A percentile compares a stretch with the other conserved stretches of the same genome.
Evolutionary conservation across 805 yeast species (phyloP).

Genomic region (Zygotorulaspora florentina): DNA sequence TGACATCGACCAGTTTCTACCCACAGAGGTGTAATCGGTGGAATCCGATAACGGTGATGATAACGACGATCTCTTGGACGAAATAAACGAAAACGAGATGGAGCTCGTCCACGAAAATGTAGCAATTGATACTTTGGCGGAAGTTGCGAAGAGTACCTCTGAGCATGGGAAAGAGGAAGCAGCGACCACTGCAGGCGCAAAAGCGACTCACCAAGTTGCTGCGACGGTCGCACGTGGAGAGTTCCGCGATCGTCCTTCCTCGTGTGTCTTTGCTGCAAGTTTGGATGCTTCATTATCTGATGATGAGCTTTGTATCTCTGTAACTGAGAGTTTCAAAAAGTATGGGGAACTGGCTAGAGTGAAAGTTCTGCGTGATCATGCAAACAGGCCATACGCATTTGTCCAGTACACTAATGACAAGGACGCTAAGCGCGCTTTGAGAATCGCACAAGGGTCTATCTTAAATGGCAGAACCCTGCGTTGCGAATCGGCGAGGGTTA

Average conservation of each 20-base stretch:
- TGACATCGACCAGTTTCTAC: conserved; percentile 19
- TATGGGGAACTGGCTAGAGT: conserved; percentile 73
- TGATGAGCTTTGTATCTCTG: conserved; percentile 66
- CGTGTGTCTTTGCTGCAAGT: conserved; percentile 87
- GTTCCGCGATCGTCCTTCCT: conserved; percentile 65
- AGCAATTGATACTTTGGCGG: conserved; percentile 12
- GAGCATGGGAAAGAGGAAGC: background rate
- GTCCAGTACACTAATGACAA: conserved; percentile 74
- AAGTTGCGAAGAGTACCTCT: background rate
- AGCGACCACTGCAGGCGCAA: background rate
- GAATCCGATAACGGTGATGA: conserved; percentile 20
- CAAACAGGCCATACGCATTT: conserved; percentile 86
- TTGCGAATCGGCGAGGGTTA: conserved; percentile 89
- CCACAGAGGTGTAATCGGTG: conserved; percentile 24
- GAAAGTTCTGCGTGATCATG: conserved; percentile 77
- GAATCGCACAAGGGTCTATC: conserved; percentile 60
- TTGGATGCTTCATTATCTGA: conserved; percentile 62
- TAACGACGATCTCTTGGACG: conserved; percentile 16
- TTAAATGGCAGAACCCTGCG: conserved; percentile 74
- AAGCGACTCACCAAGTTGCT: background rate
- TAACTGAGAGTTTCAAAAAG: conserved; percentile 58
- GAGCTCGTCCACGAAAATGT: conserved; percentile 10
- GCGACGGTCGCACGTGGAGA: conserved; percentile 1
- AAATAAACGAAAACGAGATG: conserved; percentile 24
- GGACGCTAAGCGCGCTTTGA: conserved; percentile 66